Conservation (phyloP, 2,329 filamentous ascomycete species). For the Fusarium cyanostomum region DNA sequence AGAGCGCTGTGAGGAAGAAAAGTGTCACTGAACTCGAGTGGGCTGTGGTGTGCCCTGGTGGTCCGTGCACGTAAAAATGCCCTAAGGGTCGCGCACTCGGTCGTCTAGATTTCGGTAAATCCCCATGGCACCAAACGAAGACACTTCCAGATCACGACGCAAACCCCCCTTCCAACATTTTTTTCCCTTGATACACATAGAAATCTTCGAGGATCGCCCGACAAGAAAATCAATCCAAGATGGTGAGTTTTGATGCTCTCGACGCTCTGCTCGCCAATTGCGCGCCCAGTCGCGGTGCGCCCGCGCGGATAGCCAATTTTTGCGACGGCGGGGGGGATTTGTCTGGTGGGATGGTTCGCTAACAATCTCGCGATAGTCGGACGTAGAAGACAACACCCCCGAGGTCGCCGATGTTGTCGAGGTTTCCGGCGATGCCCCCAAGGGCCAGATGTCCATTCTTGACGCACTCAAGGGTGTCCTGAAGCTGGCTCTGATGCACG, state of each 20-base stretch:
- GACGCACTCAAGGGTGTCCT: constrained; percentile 99
- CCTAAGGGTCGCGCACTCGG: constrained; percentile 52
- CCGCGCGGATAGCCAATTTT: constrained; percentile 10
- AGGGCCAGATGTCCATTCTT: constrained; percentile 96
- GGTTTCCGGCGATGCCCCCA: constrained; percentile 90
- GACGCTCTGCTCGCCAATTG: constrained; percentile 29
- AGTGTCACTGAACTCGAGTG: constrained; percentile 7
- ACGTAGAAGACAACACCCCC: constrained; percentile 99
- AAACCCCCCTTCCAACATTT: constrained; percentile 39
- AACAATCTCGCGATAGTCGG: constrained; percentile 72
- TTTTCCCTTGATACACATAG: constrained; percentile 48
- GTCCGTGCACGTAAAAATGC: constrained; percentile 56
- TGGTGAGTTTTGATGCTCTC: constrained; percentile 59
- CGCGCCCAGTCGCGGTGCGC: constrained; percentile 5
- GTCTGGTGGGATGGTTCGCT: constrained; percentile 29
- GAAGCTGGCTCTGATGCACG: constrained; percentile 99
- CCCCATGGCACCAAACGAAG: constrained; percentile 46
- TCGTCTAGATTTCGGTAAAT: constrained; percentile 51
- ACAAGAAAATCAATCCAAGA: constrained; percentile 66
- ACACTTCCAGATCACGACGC: constrained; percentile 46
- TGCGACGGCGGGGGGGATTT: constrained; percentile 18
- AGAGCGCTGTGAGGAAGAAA: constrained; percentile 28
- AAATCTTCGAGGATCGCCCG: constrained; percentile 76
- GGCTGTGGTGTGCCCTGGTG: constrained; percentile 52
- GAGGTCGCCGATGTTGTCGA: constrained; percentile 91